Conservation (phyloP, 2,329 filamentous ascomycete species). For the Fusarium sp. region DNA sequence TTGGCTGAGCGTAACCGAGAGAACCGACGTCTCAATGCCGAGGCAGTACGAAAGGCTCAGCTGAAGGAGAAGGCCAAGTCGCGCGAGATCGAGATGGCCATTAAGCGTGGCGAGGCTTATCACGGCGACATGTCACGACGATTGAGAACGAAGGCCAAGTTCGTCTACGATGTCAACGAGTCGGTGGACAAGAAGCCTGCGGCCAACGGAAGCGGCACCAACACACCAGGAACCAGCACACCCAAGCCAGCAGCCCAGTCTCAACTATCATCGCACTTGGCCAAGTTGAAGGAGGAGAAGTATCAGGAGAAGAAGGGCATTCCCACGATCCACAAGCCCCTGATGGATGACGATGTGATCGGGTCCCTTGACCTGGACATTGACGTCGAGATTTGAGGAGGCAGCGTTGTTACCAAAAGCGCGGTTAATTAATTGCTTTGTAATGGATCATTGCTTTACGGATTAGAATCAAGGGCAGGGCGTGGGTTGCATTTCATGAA, state of each 20-base stretch:
- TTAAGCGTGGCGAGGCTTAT: constrained; percentile 73
- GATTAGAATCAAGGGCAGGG: constrained; percentile 21
- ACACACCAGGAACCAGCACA: constrained; percentile 66
- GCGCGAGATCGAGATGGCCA: constrained; percentile 70
- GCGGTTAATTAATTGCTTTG: constrained; percentile 2
- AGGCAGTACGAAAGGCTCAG: constrained; percentile 91
- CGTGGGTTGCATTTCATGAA: constrained; percentile 17
- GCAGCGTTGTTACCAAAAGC: constrained; percentile 20
- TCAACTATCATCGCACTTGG: constrained; percentile 63
- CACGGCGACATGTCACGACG: constrained; percentile 71
- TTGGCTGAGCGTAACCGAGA: constrained; percentile 85
- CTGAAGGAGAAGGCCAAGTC: constrained; percentile 79
- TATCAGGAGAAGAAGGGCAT: constrained; percentile 70
- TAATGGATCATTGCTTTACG: background rate
- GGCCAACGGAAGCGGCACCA: constrained; percentile 63
- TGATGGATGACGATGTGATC: constrained; percentile 94
- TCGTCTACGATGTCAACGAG: constrained; percentile 72
- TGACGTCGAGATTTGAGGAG: constrained; percentile 83
- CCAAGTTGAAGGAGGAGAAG: constrained; percentile 66
- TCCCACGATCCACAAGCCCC: constrained; percentile 79
- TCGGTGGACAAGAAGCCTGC: constrained; percentile 60
- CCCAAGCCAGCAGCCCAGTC: constrained; percentile 61
- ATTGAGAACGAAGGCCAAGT: constrained; percentile 75
- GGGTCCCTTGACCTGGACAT: constrained; percentile 90
- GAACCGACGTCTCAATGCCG: constrained; percentile 87